Base-by-base conservation (phyloP, 2,329 filamentous ascomycete genomes). In the Monilinia vaccinii-corymbosi region DNA sequence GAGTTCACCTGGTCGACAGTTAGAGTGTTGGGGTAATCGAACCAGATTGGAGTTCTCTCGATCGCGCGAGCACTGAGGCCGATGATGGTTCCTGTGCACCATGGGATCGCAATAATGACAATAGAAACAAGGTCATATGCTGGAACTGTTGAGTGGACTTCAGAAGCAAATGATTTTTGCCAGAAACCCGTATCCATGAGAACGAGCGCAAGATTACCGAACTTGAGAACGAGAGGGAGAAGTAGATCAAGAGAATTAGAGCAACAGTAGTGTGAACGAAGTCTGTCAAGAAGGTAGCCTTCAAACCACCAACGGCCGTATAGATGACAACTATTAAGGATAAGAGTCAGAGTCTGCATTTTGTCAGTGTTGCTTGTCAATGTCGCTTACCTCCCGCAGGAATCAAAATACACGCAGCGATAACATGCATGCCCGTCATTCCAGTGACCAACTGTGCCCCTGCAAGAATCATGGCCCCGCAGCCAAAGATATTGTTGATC, bases 131-230 rank as follows among this genome's bases (percentile, higher is more conserved):
- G 69, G 32, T 70, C 66, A 40, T 73, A 72, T 14, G 64, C 75
- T 56, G 70, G 11, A 75, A 80, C 77, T 0, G 76, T 78, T 1
- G 77, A 73, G 14, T 73, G 71, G 0, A 78, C 75, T 60, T 79
- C 76, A 1, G 76, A 74, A 1, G 77, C 77, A 62, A 80, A 80
- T 0, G 75, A 76, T 68, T 81, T 80, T 60, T 79, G 77, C 77
- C 77, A 81, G 67, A 80, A 81, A 1, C 75, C 78, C 4, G 77
- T 80, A 63, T 80, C 76, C 76, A 80, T 79, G 6, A 79, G 71
- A 0, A 42, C 48, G 7, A 48, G 51, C 6, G 64, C 60, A 58
- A 61, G 49, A 61, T 67, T 80, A 16, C 76, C 78, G 49, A 80
- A 76, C 58, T 78, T 78, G 13, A 78, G 69, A 34, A 79, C 75